Percentiles rank a stretch among this genome's conserved stretches.
Evolutionary conservation across 1,139 yeast genomes (phyloP).

Genomic region (Pneumocystis jirovecii): DNA sequence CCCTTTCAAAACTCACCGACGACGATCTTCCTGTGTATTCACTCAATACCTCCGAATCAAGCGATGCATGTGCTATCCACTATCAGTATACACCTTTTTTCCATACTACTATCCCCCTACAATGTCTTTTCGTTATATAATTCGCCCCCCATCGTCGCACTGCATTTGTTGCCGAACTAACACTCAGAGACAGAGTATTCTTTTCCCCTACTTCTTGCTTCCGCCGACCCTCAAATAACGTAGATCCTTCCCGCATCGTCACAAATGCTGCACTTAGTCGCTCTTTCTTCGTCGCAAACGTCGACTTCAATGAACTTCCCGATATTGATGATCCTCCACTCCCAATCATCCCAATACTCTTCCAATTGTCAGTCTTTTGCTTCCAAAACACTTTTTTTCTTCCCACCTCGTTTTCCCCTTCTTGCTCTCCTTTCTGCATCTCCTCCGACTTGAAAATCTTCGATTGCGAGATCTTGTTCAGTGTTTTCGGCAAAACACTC

Average conservation of each 20-base stretch:
- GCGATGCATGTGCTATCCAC: not conserved
- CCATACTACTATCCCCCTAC: too few species aligned
- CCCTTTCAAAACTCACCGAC: not conserved
- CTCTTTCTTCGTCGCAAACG: not conserved
- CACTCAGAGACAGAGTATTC: not conserved
- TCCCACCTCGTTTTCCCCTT: too few species aligned
- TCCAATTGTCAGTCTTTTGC: too few species aligned
- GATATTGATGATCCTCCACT: not conserved
- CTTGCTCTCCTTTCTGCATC: not conserved
- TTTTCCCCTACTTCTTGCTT: not conserved
- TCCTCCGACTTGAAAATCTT: not conserved
- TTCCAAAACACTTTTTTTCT: too few species aligned
- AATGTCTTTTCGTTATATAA: not conserved
- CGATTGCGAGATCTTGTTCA: not conserved
- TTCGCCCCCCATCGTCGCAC: not conserved
- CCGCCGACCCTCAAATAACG: not conserved
- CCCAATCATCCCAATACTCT: too few species aligned
- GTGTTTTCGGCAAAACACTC: not conserved
- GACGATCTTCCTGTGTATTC: not conserved
- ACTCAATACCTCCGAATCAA: not conserved
- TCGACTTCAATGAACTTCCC: not conserved
- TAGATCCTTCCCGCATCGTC: not conserved
- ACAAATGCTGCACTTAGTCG: constrained; percentile 6
- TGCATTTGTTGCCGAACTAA: not conserved
- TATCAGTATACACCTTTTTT: too few species aligned